These are phyloP conservation scores for Sporisorium exsertum DNA, from an alignment of 1,284 basidiomycete species.

Conservation along the genomic window DNA sequence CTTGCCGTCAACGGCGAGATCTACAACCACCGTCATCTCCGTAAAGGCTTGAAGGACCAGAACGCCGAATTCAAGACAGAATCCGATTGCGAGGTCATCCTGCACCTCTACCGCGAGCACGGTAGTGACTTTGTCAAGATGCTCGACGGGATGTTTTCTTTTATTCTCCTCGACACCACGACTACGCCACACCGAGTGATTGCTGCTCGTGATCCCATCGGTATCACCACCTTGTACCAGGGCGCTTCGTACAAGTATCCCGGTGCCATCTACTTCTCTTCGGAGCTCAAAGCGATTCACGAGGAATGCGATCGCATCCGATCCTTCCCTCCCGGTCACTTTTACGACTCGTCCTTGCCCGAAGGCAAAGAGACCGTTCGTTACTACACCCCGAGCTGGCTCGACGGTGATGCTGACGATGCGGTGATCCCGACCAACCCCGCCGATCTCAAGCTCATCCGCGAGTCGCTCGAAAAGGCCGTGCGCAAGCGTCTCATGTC, in stretches of 20 bases:
- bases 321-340: constrained; percentile 96
- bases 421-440: constrained; percentile 75
- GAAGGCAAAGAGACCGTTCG: constrained; percentile 67
- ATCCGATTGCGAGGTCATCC: constrained; percentile 97
- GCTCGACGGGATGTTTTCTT: constrained; percentile 99
- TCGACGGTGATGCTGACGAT: constrained; percentile 72
- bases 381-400: constrained; percentile 70
- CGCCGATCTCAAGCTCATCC: constrained; percentile 76
- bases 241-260: constrained; percentile 89
- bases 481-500: constrained; percentile 98
- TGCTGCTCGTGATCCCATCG: constrained; percentile 96
- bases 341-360: constrained; percentile 71
- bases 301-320: constrained; percentile 95
- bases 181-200: constrained; percentile 89
- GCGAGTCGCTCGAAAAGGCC: constrained; percentile 85
- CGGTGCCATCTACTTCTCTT: constrained; percentile 89
- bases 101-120: constrained; percentile 72
- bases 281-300: constrained; percentile 92
- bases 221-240: constrained; percentile 97
- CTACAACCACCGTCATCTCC: constrained; percentile 93
- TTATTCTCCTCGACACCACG: constrained; percentile 93
- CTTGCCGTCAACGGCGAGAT: constrained; percentile 99
- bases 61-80: constrained; percentile 91
- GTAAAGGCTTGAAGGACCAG: constrained; percentile 75
- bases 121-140: constrained; percentile 69